Conservation (phyloP, 768 basidiomycete species). For the Lactarius evosmus region DNA sequence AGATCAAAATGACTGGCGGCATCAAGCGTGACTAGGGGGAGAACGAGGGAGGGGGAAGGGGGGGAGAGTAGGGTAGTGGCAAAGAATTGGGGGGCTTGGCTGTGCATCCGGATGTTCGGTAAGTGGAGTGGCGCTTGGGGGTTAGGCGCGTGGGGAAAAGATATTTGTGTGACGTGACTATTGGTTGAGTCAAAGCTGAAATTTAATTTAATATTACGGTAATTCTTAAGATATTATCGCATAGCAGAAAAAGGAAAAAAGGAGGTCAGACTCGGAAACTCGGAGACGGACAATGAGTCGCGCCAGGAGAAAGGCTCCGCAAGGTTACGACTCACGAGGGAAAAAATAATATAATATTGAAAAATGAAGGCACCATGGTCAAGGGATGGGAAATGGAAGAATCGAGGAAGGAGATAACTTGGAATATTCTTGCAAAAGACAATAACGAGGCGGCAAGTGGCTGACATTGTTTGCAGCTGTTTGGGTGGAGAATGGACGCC, state of each 20-base stretch:
- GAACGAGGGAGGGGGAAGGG: not conserved
- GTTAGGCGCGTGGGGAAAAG: conserved; percentile 20
- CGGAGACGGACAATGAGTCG: conserved; percentile 4
- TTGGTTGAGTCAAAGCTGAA: conserved; percentile 15
- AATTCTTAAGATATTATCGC: not conserved
- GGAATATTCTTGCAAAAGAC: conserved; percentile 27
- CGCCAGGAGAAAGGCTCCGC: conserved; percentile 3
- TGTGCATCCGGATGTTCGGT: conserved; percentile 11
- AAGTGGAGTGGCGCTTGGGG: conserved; percentile 18
- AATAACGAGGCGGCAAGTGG: conserved; percentile 29
- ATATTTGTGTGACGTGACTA: conserved; percentile 13
- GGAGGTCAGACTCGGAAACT: conserved; percentile 5
- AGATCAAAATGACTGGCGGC: not conserved
- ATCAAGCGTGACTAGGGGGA: not conserved
- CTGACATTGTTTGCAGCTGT: conserved; percentile 22
- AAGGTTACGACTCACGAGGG: conserved; percentile 21
- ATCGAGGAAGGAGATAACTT: conserved; percentile 19
- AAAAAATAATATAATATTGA: conserved; percentile 8
- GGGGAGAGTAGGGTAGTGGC: not conserved
- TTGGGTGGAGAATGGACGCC: conserved; percentile 25
- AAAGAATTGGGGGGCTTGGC: not conserved
- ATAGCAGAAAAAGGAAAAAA: conserved; percentile 1
- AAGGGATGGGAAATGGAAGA: conserved; percentile 26
- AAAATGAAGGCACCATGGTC: conserved; percentile 10
- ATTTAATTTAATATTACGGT: not conserved